Percentiles rank a stretch among this genome's conserved stretches.
Evolutionary conservation across 495 filamentous ascomycete species (phyloP).

Genomic region (Penicillium desertorum): DNA sequence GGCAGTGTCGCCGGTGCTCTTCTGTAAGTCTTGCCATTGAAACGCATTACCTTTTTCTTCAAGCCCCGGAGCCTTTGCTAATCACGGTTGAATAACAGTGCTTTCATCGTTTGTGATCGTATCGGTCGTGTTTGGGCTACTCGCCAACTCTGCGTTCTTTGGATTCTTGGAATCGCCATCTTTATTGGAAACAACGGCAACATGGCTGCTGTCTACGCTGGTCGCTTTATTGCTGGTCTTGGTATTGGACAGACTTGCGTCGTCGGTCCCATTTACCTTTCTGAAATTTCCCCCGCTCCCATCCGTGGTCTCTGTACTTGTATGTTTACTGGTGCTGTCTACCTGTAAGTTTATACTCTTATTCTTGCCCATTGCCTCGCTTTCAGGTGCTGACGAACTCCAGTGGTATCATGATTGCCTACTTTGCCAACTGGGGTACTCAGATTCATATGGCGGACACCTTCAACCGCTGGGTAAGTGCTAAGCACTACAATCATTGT

Average conservation of each 20-base stretch:
- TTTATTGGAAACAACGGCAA: conserved; percentile 54
- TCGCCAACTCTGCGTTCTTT: conserved; percentile 53
- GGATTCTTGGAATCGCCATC: conserved; percentile 58
- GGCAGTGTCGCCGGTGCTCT: conserved; percentile 6
- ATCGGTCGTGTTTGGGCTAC: conserved; percentile 61
- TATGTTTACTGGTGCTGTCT: conserved; percentile 12
- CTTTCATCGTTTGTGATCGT: conserved; percentile 36
- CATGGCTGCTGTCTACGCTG: conserved; percentile 54
- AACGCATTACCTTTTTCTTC: not conserved
- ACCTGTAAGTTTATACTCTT: conserved; percentile 3
- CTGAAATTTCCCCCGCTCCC: conserved; percentile 41
- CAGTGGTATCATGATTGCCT: conserved; percentile 10
- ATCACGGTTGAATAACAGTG: not conserved
- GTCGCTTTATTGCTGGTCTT: conserved; percentile 57
- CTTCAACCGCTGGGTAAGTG: conserved; percentile 7
- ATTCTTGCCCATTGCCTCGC: not conserved
- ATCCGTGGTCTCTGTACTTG: conserved; percentile 11
- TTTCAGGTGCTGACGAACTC: not conserved
- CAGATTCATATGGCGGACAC: conserved; percentile 5
- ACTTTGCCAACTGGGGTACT: conserved; percentile 9
- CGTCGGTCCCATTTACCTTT: conserved; percentile 45
- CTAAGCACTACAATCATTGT: not conserved
- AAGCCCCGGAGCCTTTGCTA: not conserved
- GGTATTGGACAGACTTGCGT: conserved; percentile 60
- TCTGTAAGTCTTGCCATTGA: not conserved